These are phyloP conservation scores for Salvia sclarea DNA, from an alignment of 305 asterid species.

Conservation along the genomic window DNA sequence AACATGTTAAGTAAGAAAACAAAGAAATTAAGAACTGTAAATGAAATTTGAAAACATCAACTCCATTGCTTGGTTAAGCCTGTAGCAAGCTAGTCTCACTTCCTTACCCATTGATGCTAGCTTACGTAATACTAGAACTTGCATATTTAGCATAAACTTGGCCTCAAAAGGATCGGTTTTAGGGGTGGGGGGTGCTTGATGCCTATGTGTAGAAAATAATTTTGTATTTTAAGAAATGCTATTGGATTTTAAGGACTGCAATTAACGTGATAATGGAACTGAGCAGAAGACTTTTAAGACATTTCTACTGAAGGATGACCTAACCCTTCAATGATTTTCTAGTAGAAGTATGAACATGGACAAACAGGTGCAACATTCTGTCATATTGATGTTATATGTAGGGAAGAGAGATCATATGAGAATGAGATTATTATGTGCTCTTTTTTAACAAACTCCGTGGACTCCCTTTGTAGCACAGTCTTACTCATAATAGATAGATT, in stretches of 20 bases:
- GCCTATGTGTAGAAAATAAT: background rate
- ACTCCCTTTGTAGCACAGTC: too few relatives aligned
- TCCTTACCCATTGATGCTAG: constrained; percentile 1
- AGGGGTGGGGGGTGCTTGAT: constrained; percentile 15
- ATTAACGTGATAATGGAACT: background rate
- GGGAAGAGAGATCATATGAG: too few relatives aligned
- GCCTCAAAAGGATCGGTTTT: constrained; percentile 13
- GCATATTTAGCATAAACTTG: constrained; percentile 10
- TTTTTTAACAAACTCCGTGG: too few relatives aligned
- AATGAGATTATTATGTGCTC: too few relatives aligned
- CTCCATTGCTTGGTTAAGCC: constrained; percentile 21
- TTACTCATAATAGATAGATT: too few relatives aligned
- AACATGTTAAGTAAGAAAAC: constrained; percentile 30
- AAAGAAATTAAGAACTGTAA: constrained; percentile 17
- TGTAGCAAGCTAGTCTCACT: constrained; percentile 15
- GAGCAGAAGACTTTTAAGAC: background rate
- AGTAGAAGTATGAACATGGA: too few relatives aligned
- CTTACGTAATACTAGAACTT: background rate
- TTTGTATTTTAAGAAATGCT: background rate
- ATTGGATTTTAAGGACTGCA: background rate
- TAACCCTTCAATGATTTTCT: background rate
- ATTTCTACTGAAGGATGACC: background rate
- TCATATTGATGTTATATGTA: too few relatives aligned
- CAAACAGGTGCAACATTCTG: too few relatives aligned
- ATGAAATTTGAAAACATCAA: background rate